Conservation (phyloP, 2,329 filamentous ascomycete species). For the Dactylellina parvicollis region DNA sequence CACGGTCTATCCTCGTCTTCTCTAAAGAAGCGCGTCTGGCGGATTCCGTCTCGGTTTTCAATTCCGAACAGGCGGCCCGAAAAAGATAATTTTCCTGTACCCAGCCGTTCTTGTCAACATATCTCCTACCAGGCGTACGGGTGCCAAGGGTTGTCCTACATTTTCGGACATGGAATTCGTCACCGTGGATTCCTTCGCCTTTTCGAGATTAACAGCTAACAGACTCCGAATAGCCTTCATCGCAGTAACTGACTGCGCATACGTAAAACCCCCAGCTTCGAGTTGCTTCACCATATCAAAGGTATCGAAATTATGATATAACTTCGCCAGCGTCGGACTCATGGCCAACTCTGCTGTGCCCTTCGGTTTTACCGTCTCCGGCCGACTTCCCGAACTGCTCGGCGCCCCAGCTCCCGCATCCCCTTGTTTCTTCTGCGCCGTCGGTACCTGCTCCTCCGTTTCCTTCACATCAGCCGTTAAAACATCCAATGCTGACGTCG, state of each 20-base stretch:
- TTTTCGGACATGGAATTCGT: constrained; percentile 95
- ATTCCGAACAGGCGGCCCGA: constrained; percentile 88
- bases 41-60: constrained; percentile 85
- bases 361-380: not conserved
- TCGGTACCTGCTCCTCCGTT: not conserved
- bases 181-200: constrained; percentile 81
- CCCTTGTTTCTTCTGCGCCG: not conserved
- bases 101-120: not conserved
- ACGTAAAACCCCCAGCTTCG: constrained; percentile 74
- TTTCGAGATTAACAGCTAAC: constrained; percentile 79
- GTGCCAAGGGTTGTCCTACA: constrained; percentile 58
- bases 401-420: not conserved
- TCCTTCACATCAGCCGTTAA: constrained; percentile 25
- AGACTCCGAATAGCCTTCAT: constrained; percentile 92
- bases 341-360: constrained; percentile 3
- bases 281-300: constrained; percentile 88
- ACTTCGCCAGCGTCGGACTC: constrained; percentile 56
- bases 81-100: constrained; percentile 85
- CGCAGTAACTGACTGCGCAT: constrained; percentile 78
- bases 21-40: constrained; percentile 80
- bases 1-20: constrained; percentile 81
- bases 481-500: constrained; percentile 39
- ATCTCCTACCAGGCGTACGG: not conserved
- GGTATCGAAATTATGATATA: constrained; percentile 91
- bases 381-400: constrained; percentile 3